Conservation (phyloP, 2,329 filamentous ascomycete genomes). For the Diaporthe sp. region DNA sequence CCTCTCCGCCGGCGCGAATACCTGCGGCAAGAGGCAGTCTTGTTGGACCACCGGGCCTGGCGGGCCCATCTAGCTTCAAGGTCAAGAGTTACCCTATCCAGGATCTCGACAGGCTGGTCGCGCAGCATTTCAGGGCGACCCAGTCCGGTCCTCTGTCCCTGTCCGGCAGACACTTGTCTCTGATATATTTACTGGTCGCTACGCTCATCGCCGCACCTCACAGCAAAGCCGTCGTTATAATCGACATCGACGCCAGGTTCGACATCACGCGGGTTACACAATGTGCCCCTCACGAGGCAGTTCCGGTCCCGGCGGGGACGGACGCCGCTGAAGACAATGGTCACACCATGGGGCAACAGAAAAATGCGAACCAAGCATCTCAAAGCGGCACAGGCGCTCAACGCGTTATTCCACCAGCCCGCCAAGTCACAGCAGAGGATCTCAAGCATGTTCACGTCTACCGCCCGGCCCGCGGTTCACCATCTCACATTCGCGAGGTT, state of each 20-base stretch:
- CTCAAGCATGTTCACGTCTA: constrained; percentile 67
- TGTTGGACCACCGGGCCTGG: constrained; percentile 2
- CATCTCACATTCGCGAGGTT: constrained; percentile 47
- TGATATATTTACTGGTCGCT: constrained; percentile 70
- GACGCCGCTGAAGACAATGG: neutral
- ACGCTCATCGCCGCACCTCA: constrained; percentile 64
- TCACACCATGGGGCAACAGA: constrained; percentile 14
- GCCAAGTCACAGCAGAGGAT: constrained; percentile 49
- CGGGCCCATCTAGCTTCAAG: constrained; percentile 31
- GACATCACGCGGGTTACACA: constrained; percentile 63
- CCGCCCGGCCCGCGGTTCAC: constrained; percentile 52
- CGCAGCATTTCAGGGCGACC: constrained; percentile 63
- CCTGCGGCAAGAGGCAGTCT: constrained; percentile 37
- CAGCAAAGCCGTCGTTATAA: constrained; percentile 63
- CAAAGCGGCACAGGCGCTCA: neutral
- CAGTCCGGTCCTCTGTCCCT: constrained; percentile 63
- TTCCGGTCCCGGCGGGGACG: constrained; percentile 25
- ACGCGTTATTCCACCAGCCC: neutral
- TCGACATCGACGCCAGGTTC: constrained; percentile 70
- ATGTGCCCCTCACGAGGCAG: constrained; percentile 28
- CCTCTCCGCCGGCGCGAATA: constrained; percentile 24
- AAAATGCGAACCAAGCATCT: neutral
- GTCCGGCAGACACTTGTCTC: constrained; percentile 65
- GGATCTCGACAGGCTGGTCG: constrained; percentile 61
- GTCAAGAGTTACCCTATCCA: constrained; percentile 55